Percentiles rank a stretch among this genome's conserved stretches.
Conservation (phyloP, 306 rosid species). For the Rosa persica region DNA sequence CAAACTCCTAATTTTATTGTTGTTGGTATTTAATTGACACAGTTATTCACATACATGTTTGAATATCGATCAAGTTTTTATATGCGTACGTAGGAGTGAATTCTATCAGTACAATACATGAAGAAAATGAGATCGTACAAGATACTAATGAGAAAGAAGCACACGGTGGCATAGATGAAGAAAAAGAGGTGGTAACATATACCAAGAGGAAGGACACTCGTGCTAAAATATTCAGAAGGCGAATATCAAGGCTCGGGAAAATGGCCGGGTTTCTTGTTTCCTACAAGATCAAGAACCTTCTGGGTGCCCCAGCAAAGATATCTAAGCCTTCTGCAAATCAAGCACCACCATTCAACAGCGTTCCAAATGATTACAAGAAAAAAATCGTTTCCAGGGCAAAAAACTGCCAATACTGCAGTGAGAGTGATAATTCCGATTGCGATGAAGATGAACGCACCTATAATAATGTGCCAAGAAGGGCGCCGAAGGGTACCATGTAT, state of each 20-base stretch:
- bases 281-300: background rate
- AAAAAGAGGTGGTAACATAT: background rate
- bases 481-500: background rate
- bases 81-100: background rate
- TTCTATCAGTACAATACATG: background rate
- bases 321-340: constrained; percentile 8
- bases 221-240: background rate
- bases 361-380: background rate
- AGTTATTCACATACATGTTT: too few relatives aligned
- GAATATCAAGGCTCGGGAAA: constrained; percentile 3
- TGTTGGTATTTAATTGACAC: background rate
- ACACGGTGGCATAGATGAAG: background rate
- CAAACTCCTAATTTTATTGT: background rate
- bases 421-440: background rate
- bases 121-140: background rate
- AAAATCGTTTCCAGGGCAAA: background rate
- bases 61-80: background rate
- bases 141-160: background rate
- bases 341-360: background rate
- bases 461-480: background rate
- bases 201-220: background rate
- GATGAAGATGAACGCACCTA: background rate
- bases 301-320: background rate
- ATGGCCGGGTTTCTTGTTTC: background rate
- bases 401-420: background rate